These are phyloP conservation scores for Phytophthora quininea DNA, from an alignment of 352 stramenopile species.

Conservation along the genomic window DNA sequence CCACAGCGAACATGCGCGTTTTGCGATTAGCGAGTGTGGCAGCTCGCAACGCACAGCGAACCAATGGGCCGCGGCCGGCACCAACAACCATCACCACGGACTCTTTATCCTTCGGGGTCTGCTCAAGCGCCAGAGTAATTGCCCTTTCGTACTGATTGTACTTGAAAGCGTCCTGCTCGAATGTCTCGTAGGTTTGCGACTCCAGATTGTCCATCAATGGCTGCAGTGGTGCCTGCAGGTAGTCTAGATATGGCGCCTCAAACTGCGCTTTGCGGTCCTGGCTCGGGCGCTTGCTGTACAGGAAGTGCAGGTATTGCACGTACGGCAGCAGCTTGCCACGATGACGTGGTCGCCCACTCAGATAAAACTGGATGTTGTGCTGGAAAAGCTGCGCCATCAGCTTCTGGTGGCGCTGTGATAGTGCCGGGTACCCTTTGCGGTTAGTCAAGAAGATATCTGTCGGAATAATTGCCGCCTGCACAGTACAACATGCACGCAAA, in stretches of 20 bases:
- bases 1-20: slow-evolving; percentile 94
- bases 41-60: slow-evolving; percentile 87
- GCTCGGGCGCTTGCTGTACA: slow-evolving; percentile 69
- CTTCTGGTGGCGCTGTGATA: slow-evolving; percentile 93
- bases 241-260: slow-evolving; percentile 95
- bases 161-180: slow-evolving; percentile 99
- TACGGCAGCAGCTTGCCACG: slow-evolving; percentile 80
- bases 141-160: slow-evolving; percentile 97
- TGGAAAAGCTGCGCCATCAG: slow-evolving; percentile 76
- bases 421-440: slow-evolving; percentile 94
- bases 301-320: slow-evolving; percentile 95
- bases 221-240: slow-evolving; percentile 96
- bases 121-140: slow-evolving; percentile 78
- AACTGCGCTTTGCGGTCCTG: slow-evolving; percentile 88
- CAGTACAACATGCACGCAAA: slow-evolving; percentile 17
- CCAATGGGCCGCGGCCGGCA: slow-evolving; percentile 95
- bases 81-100: slow-evolving; percentile 92
- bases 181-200: slow-evolving; percentile 98
- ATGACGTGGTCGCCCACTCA: slow-evolving; percentile 80
- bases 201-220: slow-evolving; percentile 99
- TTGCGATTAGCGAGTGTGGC: slow-evolving; percentile 63
- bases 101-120: slow-evolving; percentile 62
- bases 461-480: slow-evolving; percentile 83
- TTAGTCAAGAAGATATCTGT: slow-evolving; percentile 96
- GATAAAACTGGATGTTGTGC: slow-evolving; percentile 88